Evolutionary conservation across 129 eudicot species (phyloP).

Genomic region (Pittosporum tobira): DNA sequence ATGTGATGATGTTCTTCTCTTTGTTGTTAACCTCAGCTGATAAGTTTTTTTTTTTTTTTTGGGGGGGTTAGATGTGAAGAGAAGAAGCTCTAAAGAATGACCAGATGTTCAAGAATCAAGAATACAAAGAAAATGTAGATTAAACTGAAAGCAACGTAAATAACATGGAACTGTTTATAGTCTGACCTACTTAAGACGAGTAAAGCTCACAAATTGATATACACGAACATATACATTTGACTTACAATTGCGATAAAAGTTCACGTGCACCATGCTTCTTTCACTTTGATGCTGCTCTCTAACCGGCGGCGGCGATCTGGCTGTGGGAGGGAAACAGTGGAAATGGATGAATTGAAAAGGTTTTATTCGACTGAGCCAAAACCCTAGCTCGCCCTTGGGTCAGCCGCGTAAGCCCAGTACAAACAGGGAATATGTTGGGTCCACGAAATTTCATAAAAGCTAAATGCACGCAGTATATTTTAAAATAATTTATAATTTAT

Average conservation of each 20-base stretch:
- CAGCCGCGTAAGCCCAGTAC: neutral
- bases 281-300: neutral
- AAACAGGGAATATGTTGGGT: too few species aligned
- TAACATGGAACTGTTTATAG: neutral
- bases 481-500: too few species aligned
- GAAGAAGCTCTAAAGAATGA: neutral
- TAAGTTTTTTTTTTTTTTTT: neutral
- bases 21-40: neutral
- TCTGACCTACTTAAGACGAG: neutral
- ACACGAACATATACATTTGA: neutral
- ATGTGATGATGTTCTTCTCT: neutral
- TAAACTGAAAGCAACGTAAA: neutral
- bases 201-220: neutral
- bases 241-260: conserved; percentile 42
- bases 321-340: neutral
- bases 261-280: conserved; percentile 37
- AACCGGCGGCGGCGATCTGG: conserved; percentile 2
- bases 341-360: conserved; percentile 10
- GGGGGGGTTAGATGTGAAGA: neutral
- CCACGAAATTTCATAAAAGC: too few species aligned
- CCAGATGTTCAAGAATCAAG: neutral
- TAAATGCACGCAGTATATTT: too few species aligned
- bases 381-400: neutral
- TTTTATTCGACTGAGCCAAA: neutral
- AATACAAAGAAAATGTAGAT: neutral